Conservation (phyloP, 805 yeast genomes). For the Cyberlindnera euphorbiiphila region DNA sequence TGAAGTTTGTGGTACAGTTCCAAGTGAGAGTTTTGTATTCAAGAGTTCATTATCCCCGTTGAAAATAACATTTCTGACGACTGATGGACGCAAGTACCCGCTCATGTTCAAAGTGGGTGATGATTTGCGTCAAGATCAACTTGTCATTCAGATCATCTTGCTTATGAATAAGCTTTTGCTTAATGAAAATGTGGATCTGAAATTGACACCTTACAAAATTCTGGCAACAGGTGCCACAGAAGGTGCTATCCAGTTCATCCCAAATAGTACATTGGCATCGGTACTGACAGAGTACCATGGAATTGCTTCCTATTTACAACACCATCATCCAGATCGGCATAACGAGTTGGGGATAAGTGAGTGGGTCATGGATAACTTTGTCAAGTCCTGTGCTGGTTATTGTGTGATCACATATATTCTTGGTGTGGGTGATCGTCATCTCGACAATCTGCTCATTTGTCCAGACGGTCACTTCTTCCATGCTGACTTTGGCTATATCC, state of each 20-base stretch:
- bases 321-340: conserved; percentile 54
- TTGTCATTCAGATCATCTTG: conserved; percentile 89
- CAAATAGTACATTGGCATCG: conserved; percentile 82
- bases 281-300: conserved; percentile 73
- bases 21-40: conserved; percentile 81
- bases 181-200: conserved; percentile 86
- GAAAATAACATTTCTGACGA: conserved; percentile 71
- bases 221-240: conserved; percentile 87
- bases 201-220: conserved; percentile 83
- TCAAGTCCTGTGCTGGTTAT: conserved; percentile 94
- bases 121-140: conserved; percentile 93
- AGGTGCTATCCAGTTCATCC: conserved; percentile 93
- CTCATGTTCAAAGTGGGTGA: conserved; percentile 94
- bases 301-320: conserved; percentile 64
- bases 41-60: conserved; percentile 89
- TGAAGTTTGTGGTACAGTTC: conserved; percentile 67
- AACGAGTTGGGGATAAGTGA: conserved; percentile 34
- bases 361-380: conserved; percentile 87
- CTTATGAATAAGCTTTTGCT: conserved; percentile 85
- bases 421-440: conserved; percentile 97
- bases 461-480: conserved; percentile 92
- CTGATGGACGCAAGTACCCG: conserved; percentile 52
- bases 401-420: conserved; percentile 91
- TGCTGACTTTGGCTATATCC: conserved; percentile 94
- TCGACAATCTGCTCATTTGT: conserved; percentile 80